These are phyloP conservation scores for Rhodosporidiobolus sp. DNA, from an alignment of 768 basidiomycete species.

Conservation along the genomic window DNA sequence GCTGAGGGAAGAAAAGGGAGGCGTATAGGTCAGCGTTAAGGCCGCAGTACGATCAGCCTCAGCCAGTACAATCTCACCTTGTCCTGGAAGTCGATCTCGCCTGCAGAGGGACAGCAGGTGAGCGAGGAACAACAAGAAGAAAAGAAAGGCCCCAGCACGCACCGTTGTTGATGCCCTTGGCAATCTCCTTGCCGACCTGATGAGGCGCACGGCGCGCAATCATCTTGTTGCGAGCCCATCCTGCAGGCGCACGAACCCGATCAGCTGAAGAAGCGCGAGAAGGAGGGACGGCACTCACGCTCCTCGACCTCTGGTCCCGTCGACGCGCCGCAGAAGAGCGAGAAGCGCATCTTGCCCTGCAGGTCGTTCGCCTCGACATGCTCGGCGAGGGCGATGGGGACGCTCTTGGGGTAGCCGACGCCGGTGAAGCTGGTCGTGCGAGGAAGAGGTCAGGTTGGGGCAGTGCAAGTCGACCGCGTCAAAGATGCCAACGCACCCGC, in stretches of 20 bases:
- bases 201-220: conserved; percentile 44
- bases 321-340: conserved; percentile 33
- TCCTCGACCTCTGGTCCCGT: conserved; percentile 43
- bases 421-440: too few relatives aligned
- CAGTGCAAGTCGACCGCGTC: too few relatives aligned
- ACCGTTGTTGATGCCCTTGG: conserved; percentile 44
- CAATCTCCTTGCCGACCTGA: conserved; percentile 46
- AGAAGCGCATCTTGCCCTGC: conserved; percentile 45
- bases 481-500: conserved; percentile 2
- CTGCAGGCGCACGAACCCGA: too few relatives aligned
- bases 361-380: conserved; percentile 45
- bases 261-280: too few relatives aligned
- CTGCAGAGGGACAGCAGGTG: too few relatives aligned
- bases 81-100: conserved; percentile 43
- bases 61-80: conserved; percentile 1
- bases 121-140: too few relatives aligned
- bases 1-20: conserved; percentile 5
- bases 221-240: conserved; percentile 36
- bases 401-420: conserved; percentile 42
- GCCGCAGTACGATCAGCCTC: too few relatives aligned
- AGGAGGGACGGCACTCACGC: not conserved
- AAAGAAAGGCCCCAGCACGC: too few relatives aligned
- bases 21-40: too few relatives aligned
- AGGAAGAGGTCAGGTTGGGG: not conserved
- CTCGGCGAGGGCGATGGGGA: conserved; percentile 41